Percentiles rank a stretch among this genome's conserved stretches.
Evolutionary conservation across 495 filamentous ascomycete species (phyloP).

Genomic region (Annulohypoxylon moriforme): DNA sequence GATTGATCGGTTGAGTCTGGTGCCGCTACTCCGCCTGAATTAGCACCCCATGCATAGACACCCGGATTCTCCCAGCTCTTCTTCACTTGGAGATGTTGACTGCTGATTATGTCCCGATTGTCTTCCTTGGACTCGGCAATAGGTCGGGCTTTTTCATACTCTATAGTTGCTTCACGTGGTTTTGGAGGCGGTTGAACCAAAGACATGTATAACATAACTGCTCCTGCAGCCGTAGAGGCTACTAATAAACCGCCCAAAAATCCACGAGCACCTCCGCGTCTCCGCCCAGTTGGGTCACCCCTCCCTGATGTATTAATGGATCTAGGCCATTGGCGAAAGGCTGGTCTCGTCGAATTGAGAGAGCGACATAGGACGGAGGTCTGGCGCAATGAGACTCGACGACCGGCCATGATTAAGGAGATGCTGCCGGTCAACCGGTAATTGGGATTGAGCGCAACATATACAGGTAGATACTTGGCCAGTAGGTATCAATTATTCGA

Average conservation of each 20-base stretch:
- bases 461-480: too few relatives aligned
- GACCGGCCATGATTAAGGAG: constrained; percentile 37
- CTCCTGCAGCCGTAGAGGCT: constrained; percentile 34
- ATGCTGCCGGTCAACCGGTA: not conserved
- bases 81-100: constrained; percentile 85
- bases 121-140: constrained; percentile 70
- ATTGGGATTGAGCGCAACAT: too few relatives aligned
- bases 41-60: constrained; percentile 93
- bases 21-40: constrained; percentile 84
- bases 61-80: constrained; percentile 89
- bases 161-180: constrained; percentile 57
- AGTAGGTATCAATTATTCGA: too few relatives aligned
- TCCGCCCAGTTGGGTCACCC: not conserved
- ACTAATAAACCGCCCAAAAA: constrained; percentile 37
- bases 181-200: constrained; percentile 31
- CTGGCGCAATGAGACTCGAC: constrained; percentile 42
- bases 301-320: constrained; percentile 35
- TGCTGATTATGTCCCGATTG: constrained; percentile 75
- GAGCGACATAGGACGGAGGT: constrained; percentile 35
- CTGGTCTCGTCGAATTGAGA: not conserved
- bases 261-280: constrained; percentile 23
- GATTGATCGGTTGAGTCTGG: constrained; percentile 80
- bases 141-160: constrained; percentile 70
- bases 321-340: constrained; percentile 50
- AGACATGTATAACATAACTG: constrained; percentile 38